These are phyloP conservation scores for Striga asiatica DNA, from an alignment of 257 asterid species.

Conservation along the genomic window DNA sequence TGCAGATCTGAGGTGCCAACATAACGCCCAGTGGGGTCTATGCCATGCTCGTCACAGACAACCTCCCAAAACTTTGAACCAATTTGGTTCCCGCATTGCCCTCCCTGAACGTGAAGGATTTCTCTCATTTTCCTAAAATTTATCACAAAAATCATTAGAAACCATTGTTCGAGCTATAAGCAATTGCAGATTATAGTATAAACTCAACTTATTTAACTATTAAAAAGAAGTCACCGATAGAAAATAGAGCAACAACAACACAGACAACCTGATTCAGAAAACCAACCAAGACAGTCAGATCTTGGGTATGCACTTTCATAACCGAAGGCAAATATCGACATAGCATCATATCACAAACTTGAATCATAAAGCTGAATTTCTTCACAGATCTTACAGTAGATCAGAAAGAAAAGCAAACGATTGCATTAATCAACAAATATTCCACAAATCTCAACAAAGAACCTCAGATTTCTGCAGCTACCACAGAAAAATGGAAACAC, in stretches of 20 bases:
- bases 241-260: not conserved
- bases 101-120: slow-evolving; percentile 83
- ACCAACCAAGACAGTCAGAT: not conserved
- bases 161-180: not conserved
- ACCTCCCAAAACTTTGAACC: too few species aligned
- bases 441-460: too few species aligned
- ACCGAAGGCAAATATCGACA: too few species aligned
- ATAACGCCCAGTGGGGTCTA: slow-evolving; percentile 78
- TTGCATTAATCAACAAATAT: not conserved
- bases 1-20: slow-evolving; percentile 74
- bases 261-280: not conserved
- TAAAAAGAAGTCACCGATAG: not conserved
- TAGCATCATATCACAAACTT: not conserved
- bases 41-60: slow-evolving; percentile 76
- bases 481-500: too few species aligned
- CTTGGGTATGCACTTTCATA: not conserved
- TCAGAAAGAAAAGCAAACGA: not conserved
- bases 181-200: not conserved
- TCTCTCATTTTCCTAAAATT: slow-evolving; percentile 60
- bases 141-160: not conserved
- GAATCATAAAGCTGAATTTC: not conserved
- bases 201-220: not conserved
- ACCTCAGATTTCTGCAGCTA: too few species aligned
- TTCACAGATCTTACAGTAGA: not conserved
- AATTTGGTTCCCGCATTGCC: too few species aligned